Evolutionary conservation across 129 eudicot genomes (phyloP).

Genomic region (Tanacetum coccineum): DNA sequence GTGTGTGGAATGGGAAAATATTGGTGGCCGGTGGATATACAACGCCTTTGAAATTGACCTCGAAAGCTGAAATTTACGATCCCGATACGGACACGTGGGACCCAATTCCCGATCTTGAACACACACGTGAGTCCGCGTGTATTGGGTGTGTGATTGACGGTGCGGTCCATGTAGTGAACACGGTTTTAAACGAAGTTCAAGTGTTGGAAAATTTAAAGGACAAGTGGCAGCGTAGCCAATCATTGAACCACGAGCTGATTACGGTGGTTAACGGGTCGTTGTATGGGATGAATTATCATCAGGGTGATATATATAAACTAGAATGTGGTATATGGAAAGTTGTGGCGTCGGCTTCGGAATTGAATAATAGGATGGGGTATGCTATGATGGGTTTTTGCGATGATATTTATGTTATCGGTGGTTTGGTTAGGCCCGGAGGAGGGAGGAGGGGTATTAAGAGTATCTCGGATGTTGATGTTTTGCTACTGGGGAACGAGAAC

Average conservation of each 20-base stretch:
- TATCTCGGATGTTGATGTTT: slow-evolving; percentile 71
- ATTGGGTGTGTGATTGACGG: slow-evolving; percentile 68
- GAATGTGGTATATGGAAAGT: slow-evolving; percentile 45
- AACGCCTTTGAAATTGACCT: slow-evolving; percentile 67
- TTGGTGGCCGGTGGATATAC: slow-evolving; percentile 94
- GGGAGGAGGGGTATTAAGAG: slow-evolving; percentile 62
- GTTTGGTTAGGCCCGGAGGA: slow-evolving; percentile 81
- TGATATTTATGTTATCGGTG: slow-evolving; percentile 82
- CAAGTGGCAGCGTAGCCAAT: slow-evolving; percentile 60
- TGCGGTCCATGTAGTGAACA: slow-evolving; percentile 78
- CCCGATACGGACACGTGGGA: slow-evolving; percentile 76
- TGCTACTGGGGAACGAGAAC: slow-evolving; percentile 55
- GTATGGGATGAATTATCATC: slow-evolving; percentile 55
- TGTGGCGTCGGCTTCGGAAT: slow-evolving; percentile 64
- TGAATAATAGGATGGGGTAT: slow-evolving; percentile 59
- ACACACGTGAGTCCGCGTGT: slow-evolving; percentile 62
- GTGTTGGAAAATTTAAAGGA: slow-evolving; percentile 42
- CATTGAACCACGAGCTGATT: slow-evolving; percentile 87
- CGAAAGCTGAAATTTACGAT: slow-evolving; percentile 78
- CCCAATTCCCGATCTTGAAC: slow-evolving; percentile 69
- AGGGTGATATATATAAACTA: slow-evolving; percentile 62
- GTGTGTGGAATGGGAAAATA: slow-evolving; percentile 75
- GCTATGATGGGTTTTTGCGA: slow-evolving; percentile 75
- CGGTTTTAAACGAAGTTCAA: slow-evolving; percentile 78
- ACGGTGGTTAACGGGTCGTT: slow-evolving; percentile 67